Conservation (phyloP, 306 rosid genomes). For the Gastrolobium bilobum region DNA sequence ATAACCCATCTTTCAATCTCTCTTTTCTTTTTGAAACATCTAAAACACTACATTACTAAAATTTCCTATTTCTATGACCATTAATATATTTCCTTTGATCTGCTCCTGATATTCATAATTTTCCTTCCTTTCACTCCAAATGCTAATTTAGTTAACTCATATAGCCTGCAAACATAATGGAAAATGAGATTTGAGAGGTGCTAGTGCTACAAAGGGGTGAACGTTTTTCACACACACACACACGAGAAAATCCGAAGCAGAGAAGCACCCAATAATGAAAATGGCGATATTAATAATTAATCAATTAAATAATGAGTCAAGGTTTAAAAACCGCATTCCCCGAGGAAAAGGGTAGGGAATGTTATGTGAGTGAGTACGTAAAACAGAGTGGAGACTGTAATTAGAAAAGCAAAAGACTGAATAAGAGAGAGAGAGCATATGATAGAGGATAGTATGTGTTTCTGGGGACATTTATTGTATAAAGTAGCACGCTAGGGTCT, state of each 20-base stretch:
- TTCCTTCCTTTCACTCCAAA: background rate
- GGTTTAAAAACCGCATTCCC: conserved; percentile 25
- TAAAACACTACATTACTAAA: conserved; percentile 16
- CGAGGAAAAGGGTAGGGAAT: conserved; percentile 55
- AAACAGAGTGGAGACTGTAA: conserved; percentile 45
- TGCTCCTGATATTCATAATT: background rate
- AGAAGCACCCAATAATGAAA: background rate
- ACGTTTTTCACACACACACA: background rate
- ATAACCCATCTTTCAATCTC: conserved; percentile 14
- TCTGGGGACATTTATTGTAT: conserved; percentile 74
- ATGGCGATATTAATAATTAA: background rate
- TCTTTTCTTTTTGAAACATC: conserved; percentile 32
- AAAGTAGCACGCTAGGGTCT: conserved; percentile 82
- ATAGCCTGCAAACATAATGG: background rate
- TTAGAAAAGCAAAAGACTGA: conserved; percentile 50
- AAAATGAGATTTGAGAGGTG: background rate
- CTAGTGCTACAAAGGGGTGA: background rate
- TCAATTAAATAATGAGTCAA: background rate
- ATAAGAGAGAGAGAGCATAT: conserved; percentile 19
- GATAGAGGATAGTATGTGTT: conserved; percentile 46
- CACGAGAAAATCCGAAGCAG: background rate
- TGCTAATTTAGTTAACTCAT: background rate
- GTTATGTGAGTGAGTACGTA: conserved; percentile 48
- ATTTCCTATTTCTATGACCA: conserved; percentile 25
- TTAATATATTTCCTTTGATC: background rate